Base-by-base conservation (phyloP, 2,329 filamentous ascomycete species). In the Fusarium agapanthi region DNA sequence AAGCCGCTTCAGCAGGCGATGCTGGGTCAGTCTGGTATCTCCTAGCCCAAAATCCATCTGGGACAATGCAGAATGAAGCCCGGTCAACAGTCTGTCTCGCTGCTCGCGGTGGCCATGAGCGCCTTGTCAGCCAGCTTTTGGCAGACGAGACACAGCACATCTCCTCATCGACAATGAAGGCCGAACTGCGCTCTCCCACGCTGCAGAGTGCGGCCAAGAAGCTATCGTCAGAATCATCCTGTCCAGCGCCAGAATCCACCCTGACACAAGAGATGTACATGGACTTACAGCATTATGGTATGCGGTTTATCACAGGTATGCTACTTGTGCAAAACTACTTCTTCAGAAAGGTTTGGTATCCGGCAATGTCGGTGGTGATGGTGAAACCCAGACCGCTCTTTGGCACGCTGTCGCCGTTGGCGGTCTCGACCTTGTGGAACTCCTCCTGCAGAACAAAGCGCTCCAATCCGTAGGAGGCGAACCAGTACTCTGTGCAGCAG, bases 111-210 rank as follows among this genome's bases (percentile, higher is more conserved):
- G 69, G 68, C 2, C 43, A 72, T 1, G 54, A 57, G 10, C 22
- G 16, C 0, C 15, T 72, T 0, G 22, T 72, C 0, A 41, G 20
- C 1, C 65, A 69, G 4, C 28, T 72, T 0, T 30, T 72, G 38
- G 43, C 47, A 3, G 69, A 24, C 45, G 30, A 44, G 70, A 72
- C 24, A 72, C 47, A 12, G 18, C 58, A 13, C 12, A 13, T 32
- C 30, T 32, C 4, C 5, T 32, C 4, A 6, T 5, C 30, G 30
- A 32, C 30, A 32, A 4, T 2, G 5, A 24, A 6, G 45, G 47
- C 8, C 55, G 66, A 6, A 60, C 71, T 12, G 41, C 26, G 0
- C 70, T 73, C 0, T 67, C 44, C 1, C 40, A 67, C 2, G 66
- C 70, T 9, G 66, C 66, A 1, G 55, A 67, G 18, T 32, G 24